Base-by-base conservation (phyloP, 2,329 filamentous ascomycete genomes). In the Arthrobotrys megalospora region DNA sequence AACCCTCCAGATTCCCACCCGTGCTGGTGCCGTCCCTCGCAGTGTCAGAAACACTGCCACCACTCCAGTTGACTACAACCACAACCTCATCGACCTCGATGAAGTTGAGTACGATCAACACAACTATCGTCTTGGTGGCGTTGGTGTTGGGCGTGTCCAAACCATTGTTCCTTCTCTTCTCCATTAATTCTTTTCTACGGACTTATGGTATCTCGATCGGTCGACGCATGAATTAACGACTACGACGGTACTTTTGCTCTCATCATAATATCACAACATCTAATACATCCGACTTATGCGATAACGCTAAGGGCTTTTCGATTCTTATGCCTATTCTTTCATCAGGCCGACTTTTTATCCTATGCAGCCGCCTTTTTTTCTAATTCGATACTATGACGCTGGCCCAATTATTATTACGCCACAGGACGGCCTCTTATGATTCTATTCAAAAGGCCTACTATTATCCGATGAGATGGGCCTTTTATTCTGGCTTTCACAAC, bases 101-200 rank as follows among this genome's bases (percentile, higher is more conserved):
- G 68, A 55, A 14, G 41, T 5, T 32, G 45, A 47, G 5, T 67
- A 43, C 24, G 62, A 63, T 8, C 47, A 52, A 10, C 73, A 24
- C 11, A 65, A 68, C 19, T 78, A 78, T 34, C 67, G 62, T 3
- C 21, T 71, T n/a, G 66, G 62, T 10, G 53, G 32, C 1, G 34
- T 69, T 10, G 43, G 24, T 4, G 11, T 64, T n/a, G 58, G 55
- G 12, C 65, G n/a, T 55, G 52, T 43, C 38, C 50, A 69, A 21
- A 24, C 65, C 3, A 55, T 41, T 3, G 50, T 69, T n/a, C 28
- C 36, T 16, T 41, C 55, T 8, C 24, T 58, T 16, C 52, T 43
- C 14, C 45, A 55, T 19, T 38, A 16, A 67, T 14, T n/a, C 19
- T 10, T 28, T 14, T 52, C 38, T 47, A 38, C 8, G 16, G 8